phyloP scores from a whole-genome alignment of 257 asterid species.

The Dorcoceras hygrometricum region DNA sequence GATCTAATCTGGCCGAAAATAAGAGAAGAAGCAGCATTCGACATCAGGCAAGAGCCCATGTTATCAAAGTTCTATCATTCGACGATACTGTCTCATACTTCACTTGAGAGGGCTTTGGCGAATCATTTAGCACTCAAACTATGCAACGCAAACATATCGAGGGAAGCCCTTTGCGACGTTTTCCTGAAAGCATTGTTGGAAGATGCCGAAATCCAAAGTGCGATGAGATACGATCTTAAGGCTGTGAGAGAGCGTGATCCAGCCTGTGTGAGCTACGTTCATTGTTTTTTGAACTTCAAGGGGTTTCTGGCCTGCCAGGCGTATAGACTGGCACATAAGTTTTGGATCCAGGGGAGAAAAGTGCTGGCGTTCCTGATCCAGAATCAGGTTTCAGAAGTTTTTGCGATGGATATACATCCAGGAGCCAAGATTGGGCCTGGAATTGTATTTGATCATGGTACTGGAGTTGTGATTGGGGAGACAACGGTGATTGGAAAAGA shows the following conservation, averaged over 20 bases:
- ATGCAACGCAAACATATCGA: conserved; percentile 23
- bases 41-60: conserved; percentile 33
- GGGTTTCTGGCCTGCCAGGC: conserved; percentile 50
- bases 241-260: conserved; percentile 51
- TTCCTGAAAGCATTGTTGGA: conserved; percentile 25
- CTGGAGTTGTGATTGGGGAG: conserved; percentile 83
- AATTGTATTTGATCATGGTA: conserved; percentile 55
- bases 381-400: conserved; percentile 45
- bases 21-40: conserved; percentile 28
- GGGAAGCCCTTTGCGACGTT: conserved; percentile 30
- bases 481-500: conserved; percentile 77
- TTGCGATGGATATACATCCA: conserved; percentile 58
- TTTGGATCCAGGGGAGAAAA: conserved; percentile 37
- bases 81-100: conserved; percentile 29
- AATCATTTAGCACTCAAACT: conserved; percentile 34
- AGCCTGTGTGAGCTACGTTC: conserved; percentile 40
- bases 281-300: conserved; percentile 49
- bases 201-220: conserved; percentile 25
- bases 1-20: conserved; percentile 39
- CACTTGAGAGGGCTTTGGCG: conserved; percentile 38
- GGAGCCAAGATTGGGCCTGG: conserved; percentile 47
- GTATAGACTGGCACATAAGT: conserved; percentile 37
- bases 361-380: conserved; percentile 41
- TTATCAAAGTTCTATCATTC: conserved; percentile 27
- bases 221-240: conserved; percentile 30